Percentiles rank a stretch among this genome's conserved stretches.
Conservation (phyloP, 345 rosid genomes). For the Microcos paniculata region DNA sequence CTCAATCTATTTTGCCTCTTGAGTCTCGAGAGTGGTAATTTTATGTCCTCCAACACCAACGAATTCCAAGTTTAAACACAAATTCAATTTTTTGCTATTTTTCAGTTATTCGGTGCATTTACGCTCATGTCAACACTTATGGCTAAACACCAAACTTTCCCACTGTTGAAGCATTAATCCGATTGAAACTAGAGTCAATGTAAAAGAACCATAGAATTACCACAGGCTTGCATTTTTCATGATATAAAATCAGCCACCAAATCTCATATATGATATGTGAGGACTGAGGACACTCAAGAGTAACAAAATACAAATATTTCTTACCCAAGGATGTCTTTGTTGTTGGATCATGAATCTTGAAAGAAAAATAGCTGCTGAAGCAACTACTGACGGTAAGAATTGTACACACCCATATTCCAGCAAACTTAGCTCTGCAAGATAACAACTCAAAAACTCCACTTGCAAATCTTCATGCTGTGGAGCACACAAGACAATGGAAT, state of each 20-base stretch:
- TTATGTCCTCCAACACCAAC: background rate
- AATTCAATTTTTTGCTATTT: background rate
- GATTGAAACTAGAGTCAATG: background rate
- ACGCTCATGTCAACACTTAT: background rate
- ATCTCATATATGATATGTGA: background rate
- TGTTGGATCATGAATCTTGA: constrained; percentile 49
- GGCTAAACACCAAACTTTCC: background rate
- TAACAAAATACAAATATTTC: constrained; percentile 2
- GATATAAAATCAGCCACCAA: background rate
- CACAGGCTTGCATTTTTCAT: background rate
- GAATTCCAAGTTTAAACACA: background rate
- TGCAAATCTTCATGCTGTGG: constrained; percentile 37
- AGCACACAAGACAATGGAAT: background rate
- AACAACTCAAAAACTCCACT: constrained; percentile 57
- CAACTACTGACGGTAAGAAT: constrained; percentile 64
- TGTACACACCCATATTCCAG: constrained; percentile 56
- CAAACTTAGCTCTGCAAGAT: constrained; percentile 71
- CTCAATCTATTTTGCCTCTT: too few species aligned
- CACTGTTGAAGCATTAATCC: background rate
- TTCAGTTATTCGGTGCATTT: background rate
- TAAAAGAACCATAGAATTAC: background rate
- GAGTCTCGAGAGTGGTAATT: background rate
- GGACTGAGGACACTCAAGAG: background rate
- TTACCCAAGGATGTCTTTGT: constrained; percentile 61
- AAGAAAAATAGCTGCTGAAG: constrained; percentile 60